Evolutionary conservation across 2,329 filamentous ascomycete species (phyloP).

Genomic region (Harringtonia lauricola): DNA sequence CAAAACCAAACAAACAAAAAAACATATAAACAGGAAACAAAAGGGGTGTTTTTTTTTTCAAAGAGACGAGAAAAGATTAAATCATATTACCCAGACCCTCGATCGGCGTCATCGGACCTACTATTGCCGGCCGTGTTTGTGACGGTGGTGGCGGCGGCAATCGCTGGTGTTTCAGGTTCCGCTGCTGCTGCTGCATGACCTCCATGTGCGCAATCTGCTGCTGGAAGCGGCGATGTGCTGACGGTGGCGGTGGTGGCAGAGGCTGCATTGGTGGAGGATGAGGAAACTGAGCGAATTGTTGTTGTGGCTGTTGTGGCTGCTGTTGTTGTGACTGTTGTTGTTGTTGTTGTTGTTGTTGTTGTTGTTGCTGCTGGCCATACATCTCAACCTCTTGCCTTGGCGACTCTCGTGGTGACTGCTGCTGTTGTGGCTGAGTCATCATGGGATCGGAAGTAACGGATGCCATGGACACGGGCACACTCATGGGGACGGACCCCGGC

Average conservation of each 20-base stretch:
- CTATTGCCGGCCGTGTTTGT: conserved; percentile 14
- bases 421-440: conserved; percentile 11
- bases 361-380: conserved; percentile 6
- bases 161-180: conserved; percentile 9
- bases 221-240: conserved; percentile 16
- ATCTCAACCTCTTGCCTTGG: neutral
- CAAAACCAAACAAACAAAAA: conserved; percentile 1
- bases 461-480: neutral
- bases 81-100: conserved; percentile 34
- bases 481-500: neutral
- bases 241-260: conserved; percentile 14
- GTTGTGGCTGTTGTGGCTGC: neutral
- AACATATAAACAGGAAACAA: neutral
- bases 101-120: conserved; percentile 19
- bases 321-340: conserved; percentile 7
- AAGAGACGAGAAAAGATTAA: neutral
- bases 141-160: conserved; percentile 11
- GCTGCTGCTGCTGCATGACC: conserved; percentile 16
- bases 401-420: conserved; percentile 12
- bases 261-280: conserved; percentile 21
- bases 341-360: conserved; percentile 10
- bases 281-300: neutral
- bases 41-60: too few relatives aligned
- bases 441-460: too few relatives aligned
- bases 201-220: conserved; percentile 11